Evolutionary conservation across 345 rosid genomes (phyloP), one percentile per base, ranked within the genome.

Genomic region (Syzygium aqueum): DNA sequence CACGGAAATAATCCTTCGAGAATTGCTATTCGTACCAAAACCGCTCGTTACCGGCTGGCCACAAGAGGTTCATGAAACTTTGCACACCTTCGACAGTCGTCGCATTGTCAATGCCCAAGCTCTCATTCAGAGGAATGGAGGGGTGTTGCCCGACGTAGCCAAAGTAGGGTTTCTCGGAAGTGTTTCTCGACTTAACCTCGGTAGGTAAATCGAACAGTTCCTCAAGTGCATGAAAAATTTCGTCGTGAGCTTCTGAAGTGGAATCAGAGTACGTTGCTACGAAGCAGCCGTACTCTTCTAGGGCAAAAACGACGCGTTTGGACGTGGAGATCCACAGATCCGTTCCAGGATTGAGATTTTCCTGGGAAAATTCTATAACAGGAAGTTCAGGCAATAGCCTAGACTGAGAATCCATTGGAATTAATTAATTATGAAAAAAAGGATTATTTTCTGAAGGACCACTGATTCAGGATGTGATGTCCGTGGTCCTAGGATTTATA

Each of bases 221-320:
- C 73, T 89, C 91, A 16, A 89, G 25, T 3, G 77, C 90, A 8
- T 85, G 84, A 84, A 94, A 88, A 8, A 94, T 73, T 2, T 77
- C 43, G 22, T 82, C 51, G 77, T 89, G 91, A 87, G 92, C 91
- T 51, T 88, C 84, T 46, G n/a, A 11, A 2, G 93, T 67, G 84
- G 90, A 91, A 73, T 52, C 86, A 53, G 91, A 89, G 86, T 86
- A 92, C 25, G 85, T 86, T 5, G 92, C 93, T 28, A 89, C 90
- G 51, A 95, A 93, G 88, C 93, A 95, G 25, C 96, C 96, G 22
- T 90, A 91, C 33, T 91, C 86, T 73, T 95, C 95, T 50, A 94
- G 91, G 40, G 96, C 94, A 73, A 85, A 59, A 52, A 89, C 89
- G 85, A 95, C 89, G 4, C 88, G 85, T 5, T 89, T 84, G 89